Conservation (phyloP, 1,284 basidiomycete species). For the Agroathelia rolfsii region DNA sequence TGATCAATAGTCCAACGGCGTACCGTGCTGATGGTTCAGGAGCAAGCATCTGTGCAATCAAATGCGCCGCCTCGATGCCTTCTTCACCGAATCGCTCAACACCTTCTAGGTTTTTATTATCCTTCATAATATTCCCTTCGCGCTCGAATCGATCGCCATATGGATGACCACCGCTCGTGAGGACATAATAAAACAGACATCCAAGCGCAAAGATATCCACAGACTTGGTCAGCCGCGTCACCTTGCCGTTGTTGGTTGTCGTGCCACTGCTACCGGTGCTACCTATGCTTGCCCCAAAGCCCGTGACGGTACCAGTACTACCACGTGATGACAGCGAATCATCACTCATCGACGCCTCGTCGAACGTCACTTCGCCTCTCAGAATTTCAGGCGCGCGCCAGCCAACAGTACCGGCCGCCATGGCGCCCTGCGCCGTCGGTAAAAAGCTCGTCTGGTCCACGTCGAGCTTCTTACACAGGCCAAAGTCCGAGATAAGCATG, state of each 20-base stretch:
- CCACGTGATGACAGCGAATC: slow-evolving; percentile 60
- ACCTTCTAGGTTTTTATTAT: slow-evolving; percentile 57
- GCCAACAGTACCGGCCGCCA: slow-evolving; percentile 85
- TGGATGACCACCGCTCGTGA: slow-evolving; percentile 83
- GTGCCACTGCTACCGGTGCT: slow-evolving; percentile 22
- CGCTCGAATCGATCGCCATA: slow-evolving; percentile 87
- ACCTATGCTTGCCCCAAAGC: too few relatives aligned
- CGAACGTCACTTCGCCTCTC: slow-evolving; percentile 82
- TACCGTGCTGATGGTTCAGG: slow-evolving; percentile 67
- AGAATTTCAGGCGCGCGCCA: slow-evolving; percentile 95
- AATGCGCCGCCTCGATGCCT: slow-evolving; percentile 73
- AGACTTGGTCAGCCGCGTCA: slow-evolving; percentile 76
- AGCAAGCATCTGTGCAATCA: slow-evolving; percentile 72
- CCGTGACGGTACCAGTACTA: slow-evolving; percentile 41
- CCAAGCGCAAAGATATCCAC: slow-evolving; percentile 93
- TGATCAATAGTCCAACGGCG: slow-evolving; percentile 22
- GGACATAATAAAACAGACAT: slow-evolving; percentile 86
- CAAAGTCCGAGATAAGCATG: slow-evolving; percentile 95
- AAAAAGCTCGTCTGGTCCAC: slow-evolving; percentile 89
- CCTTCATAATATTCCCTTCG: slow-evolving; percentile 86
- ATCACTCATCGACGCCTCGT: slow-evolving; percentile 59
- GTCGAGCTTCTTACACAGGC: slow-evolving; percentile 86
- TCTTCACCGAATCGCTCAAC: slow-evolving; percentile 84
- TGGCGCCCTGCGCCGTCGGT: slow-evolving; percentile 70
- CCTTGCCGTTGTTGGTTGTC: slow-evolving; percentile 30